Base-by-base conservation (phyloP, 1,284 basidiomycete genomes). In the Agroathelia rolfsii region DNA sequence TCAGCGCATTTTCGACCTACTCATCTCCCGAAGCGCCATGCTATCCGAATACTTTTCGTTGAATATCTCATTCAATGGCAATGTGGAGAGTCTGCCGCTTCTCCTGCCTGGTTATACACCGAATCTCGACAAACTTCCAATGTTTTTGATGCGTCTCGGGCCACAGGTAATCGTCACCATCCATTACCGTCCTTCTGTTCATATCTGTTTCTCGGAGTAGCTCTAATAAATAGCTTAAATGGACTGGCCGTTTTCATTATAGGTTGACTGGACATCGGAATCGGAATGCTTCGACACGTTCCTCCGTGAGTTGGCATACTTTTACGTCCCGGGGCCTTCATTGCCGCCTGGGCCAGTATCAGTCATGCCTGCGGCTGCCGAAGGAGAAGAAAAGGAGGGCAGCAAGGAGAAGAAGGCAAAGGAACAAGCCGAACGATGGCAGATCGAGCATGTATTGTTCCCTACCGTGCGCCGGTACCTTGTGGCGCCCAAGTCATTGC, bases 41-140 rank as follows among this genome's bases (percentile, higher is more conserved):
- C 61, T 98, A 1, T 62, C 76, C 6, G 94, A 97, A 47, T 97
- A 98, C 58, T 98, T 97, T 50, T 83, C 78, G 0, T 53, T 98
- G 13, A 55, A 61, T 23, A 77, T 96, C 36, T 66, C 69, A 3
- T 59, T 65, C 0, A 57, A 70, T 0, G 88, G 86, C 0, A 53
- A 64, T 8, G 59, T 97, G 4, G 69, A 80, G 40, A 76, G 70
- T 32, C 50, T 99, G 4, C 95, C 95, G 0, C 62, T 89, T 26
- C 59, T 98, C 3, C 63, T 97, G 21, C 72, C 75, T 28, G 85
- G 83, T 24, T 94, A 88, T 49, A 83, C 78, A 2, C 89, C 87
- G 1, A 83, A 89, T 50, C 66, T 94, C 3, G 83, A 88, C 47
- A 82, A 83, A 44, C 62, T 93, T 8, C 94, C 92, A 0, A 66